A percentile compares a stretch with the other conserved stretches of the same genome.
phyloP scores from a whole-genome alignment of 345 rosid species.

The Salix exigua region DNA sequence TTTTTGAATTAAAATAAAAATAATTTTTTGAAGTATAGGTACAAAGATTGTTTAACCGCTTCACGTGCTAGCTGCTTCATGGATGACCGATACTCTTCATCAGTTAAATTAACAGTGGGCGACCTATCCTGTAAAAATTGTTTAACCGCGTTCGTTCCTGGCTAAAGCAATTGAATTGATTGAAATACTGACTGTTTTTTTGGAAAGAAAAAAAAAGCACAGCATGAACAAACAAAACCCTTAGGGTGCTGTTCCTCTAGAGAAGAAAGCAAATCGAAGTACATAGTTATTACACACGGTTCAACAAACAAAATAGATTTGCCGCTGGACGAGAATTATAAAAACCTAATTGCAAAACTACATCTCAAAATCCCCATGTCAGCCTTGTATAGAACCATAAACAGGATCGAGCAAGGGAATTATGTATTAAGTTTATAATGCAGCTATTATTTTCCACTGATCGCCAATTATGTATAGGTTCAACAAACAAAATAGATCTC shows the following conservation, averaged over 20 bases:
- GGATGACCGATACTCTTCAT: neutral
- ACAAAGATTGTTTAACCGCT: neutral
- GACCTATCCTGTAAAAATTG: neutral
- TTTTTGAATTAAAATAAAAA: too few relatives aligned
- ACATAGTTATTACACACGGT: too few relatives aligned
- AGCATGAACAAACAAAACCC: too few relatives aligned
- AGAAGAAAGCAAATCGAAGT: neutral
- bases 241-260: too few relatives aligned
- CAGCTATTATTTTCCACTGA: neutral
- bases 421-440: neutral
- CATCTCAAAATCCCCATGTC: neutral
- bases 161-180: neutral
- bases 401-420: neutral
- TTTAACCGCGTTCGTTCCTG: neutral
- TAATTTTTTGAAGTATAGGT: too few relatives aligned
- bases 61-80: too few relatives aligned
- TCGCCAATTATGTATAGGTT: too few relatives aligned
- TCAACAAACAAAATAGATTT: too few relatives aligned
- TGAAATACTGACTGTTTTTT: neutral
- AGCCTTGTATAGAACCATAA: neutral
- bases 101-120: neutral
- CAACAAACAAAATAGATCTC: too few relatives aligned
- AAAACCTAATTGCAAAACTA: neutral
- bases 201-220: too few relatives aligned
- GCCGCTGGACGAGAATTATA: neutral